Percentiles rank a stretch among this genome's conserved stretches.
Conservation (phyloP, 768 basidiomycete genomes). For the Phaeolepiota aurea region DNA sequence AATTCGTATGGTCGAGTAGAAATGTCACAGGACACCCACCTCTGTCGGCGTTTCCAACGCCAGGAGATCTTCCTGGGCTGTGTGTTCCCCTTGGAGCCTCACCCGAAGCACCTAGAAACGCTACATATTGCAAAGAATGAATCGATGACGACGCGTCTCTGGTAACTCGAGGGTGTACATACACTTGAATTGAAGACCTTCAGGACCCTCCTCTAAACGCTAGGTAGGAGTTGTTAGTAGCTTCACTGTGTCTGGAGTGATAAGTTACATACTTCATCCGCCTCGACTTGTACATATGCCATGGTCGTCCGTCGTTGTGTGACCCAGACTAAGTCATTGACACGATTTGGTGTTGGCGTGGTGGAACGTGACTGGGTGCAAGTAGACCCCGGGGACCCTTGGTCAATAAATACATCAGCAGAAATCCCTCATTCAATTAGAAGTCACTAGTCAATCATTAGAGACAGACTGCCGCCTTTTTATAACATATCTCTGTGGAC, state of each 20-base stretch:
- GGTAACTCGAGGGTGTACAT: constrained; percentile 10
- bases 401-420: no score
- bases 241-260: background rate
- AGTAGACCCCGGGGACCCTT: background rate
- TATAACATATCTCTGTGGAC: no score
- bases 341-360: background rate
- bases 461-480: no score
- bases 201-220: constrained; percentile 56
- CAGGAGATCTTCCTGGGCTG: constrained; percentile 20
- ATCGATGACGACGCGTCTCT: constrained; percentile 1
- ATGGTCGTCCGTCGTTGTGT: constrained; percentile 21
- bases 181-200: constrained; percentile 72
- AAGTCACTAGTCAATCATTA: no score
- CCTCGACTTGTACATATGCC: constrained; percentile 68
- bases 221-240: background rate
- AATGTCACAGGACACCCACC: constrained; percentile 20
- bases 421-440: no score
- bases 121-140: constrained; percentile 22
- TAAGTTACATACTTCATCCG: constrained; percentile 48
- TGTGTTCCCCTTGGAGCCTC: constrained; percentile 18
- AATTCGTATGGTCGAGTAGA: background rate
- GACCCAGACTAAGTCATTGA: background rate
- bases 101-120: constrained; percentile 45
- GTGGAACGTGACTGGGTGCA: background rate
- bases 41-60: constrained; percentile 44